Base-by-base conservation (phyloP, 768 basidiomycete genomes). In the Leccinum disarticulatum region DNA sequence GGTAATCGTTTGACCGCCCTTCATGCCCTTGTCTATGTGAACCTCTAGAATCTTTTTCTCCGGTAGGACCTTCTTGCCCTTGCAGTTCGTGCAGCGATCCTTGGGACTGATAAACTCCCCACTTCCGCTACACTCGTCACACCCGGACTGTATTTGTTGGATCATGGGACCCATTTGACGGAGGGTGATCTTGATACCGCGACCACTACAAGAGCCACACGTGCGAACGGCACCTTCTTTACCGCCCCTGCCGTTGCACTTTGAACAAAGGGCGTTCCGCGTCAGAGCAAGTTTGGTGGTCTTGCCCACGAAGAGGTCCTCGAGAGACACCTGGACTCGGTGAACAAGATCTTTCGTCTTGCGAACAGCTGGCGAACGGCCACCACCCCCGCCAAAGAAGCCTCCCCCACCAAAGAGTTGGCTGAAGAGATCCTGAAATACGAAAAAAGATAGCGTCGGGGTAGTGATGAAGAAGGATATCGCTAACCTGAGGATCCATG, bases 141-240 rank as follows among this genome's bases (percentile, higher is more conserved):
- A 99, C 49, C 87, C 82, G 56, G 93, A 91, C 73, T 98, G 97
- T 66, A 98, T 92, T 77, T 99, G 96, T 76, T 99, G 97, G 67
- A 99, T 93, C 97, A 99, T 99, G 5, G 97, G 97, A 28, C 97
- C 97, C 86, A 99, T 91, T 75, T 98, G 97, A 61, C 97, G 91
- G 61, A 98, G 78, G 54, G 90, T 93, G 70, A 98, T 76, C 73
- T 88, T 91, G 79, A 95, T 77, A 68, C 97, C 97, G 64, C 93
- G 92, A 58, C 97, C 97, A 68, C 78, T 82, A 79, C 97, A 99
- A 14, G 79, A 69, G 47, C 73, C 63, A 77, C 97, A 99, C 28
- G 81, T 69, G 71, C 87, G 85, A 63, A 97, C 93, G 54, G 97
- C 91, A 57, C 96, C 97, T 17, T 97, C 95, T 77, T 98, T 98